Conservation (phyloP, 2,329 filamentous ascomycete species). For the Pseudophaeomoniella oleicola region DNA sequence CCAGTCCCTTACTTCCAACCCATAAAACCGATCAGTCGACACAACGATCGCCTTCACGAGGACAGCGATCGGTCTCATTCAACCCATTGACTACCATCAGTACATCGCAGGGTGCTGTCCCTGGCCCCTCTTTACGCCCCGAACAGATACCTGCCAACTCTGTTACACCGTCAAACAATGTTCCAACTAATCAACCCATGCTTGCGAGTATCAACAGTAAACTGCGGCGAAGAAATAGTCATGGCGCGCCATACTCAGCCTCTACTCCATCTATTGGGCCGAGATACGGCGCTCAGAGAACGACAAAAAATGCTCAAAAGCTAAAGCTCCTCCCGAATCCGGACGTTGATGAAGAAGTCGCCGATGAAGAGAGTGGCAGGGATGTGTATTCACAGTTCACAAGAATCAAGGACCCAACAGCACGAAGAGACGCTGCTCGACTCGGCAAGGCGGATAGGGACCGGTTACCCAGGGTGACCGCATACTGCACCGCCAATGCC, state of each 20-base stretch:
- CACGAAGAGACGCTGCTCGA: constrained; percentile 77
- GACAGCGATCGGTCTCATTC: constrained; percentile 30
- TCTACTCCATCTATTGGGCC: constrained; percentile 26
- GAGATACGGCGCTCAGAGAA: constrained; percentile 89
- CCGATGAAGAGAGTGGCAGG: constrained; percentile 79
- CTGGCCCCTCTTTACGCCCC: constrained; percentile 25
- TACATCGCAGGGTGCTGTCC: constrained; percentile 25
- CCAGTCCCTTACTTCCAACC: not conserved
- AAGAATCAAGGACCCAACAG: constrained; percentile 90
- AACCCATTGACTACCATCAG: constrained; percentile 30
- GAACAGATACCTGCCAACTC: constrained; percentile 24
- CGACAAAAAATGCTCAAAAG: constrained; percentile 91
- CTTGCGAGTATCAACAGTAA: constrained; percentile 77
- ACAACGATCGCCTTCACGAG: not conserved
- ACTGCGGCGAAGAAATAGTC: constrained; percentile 72
- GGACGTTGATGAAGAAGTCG: constrained; percentile 58
- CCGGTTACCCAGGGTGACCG: constrained; percentile 76
- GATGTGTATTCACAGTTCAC: constrained; percentile 98
- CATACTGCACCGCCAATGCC: constrained; percentile 86
- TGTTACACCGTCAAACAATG: constrained; percentile 14
- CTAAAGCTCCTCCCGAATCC: constrained; percentile 92
- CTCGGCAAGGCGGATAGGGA: constrained; percentile 87
- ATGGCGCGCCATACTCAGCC: constrained; percentile 43
- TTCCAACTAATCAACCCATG: constrained; percentile 36
- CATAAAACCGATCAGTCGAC: not conserved